Base-by-base conservation (phyloP, 768 basidiomycete genomes). In the Phylloporus sp. region DNA sequence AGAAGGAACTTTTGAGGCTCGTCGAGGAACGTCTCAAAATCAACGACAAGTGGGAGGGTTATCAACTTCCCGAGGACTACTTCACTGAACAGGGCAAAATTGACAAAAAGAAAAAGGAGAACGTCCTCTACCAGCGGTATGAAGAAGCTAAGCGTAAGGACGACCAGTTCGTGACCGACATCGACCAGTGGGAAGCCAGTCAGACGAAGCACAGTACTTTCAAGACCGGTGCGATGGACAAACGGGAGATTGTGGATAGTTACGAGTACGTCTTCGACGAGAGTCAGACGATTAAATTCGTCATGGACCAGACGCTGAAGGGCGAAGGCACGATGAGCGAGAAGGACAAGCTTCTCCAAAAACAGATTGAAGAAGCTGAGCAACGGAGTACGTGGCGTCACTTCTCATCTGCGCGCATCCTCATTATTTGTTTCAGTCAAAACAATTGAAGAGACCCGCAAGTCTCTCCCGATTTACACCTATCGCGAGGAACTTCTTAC, bases 261-360 rank as follows among this genome's bases (percentile, higher is more conserved):
- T 98, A 95, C 62, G 95, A 98, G 52, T 99, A 94, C 66, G 95
- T 99, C 41, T 97, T 99, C 62, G 97, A 99, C 68, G 97, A 98
- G 69, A 90, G 84, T 61, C 95, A 97, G 72, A 93, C 92, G 20
- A 98, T 99, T 67, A 79, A 91, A 66, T 99, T 95, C 71, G 86
- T 95, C 64, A 84, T 93, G 83, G 94, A 94, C 55, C 73, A 79
- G 44, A 80, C 85, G 8, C 67, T 91, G 61, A 80, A 80, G 47
- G 87, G 87, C 5, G 78, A 80, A 54, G 76, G 80, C 12, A 80
- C 68, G 41, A 79, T 97, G 80, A 88, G 83, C 54, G 84, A 88
- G 11, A 89, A 91, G 53, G 94, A 97, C 55, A 88, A 82, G 63
- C 74, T 91, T 20, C 72, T 99, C 16, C 83, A 95, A 63, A 77